A percentile compares a stretch with the other conserved stretches of the same genome.
phyloP scores from a whole-genome alignment of 805 yeast genomes.

The Zygosaccharomyces bailii region DNA sequence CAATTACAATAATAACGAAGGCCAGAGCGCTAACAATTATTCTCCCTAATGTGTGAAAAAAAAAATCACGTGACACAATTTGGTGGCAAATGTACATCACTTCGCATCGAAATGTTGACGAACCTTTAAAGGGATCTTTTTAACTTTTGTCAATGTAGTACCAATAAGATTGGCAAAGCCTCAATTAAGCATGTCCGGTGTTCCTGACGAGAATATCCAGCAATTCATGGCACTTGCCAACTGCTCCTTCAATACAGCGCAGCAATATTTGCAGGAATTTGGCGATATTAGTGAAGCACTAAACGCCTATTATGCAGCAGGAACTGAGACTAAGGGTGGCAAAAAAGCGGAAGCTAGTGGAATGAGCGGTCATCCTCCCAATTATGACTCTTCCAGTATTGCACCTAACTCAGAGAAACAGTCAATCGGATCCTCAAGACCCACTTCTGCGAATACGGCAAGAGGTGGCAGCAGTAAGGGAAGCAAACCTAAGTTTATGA shows the following conservation, averaged over 20 bases:
- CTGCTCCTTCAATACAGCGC: conserved; percentile 39
- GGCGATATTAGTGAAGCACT: conserved; percentile 31
- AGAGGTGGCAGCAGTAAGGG: conserved; percentile 9
- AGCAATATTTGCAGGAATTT: conserved; percentile 36
- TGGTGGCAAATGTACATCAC: background rate
- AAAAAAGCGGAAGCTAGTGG: conserved; percentile 8
- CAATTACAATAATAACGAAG: no score
- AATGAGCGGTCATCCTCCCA: conserved; percentile 3
- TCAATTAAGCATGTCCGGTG: conserved; percentile 12
- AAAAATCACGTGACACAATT: background rate
- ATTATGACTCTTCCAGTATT: background rate
- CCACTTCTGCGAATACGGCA: conserved; percentile 11
- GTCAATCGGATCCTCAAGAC: conserved; percentile 5
- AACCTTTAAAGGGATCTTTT: background rate
- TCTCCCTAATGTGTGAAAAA: no score
- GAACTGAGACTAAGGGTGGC: conserved; percentile 13
- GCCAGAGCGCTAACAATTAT: background rate
- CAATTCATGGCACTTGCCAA: conserved; percentile 41
- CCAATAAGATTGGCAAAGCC: background rate
- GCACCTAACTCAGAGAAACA: conserved; percentile 3
- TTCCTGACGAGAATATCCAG: conserved; percentile 29
- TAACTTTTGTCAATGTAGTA: background rate
- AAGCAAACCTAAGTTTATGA: conserved; percentile 36
- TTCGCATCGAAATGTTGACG: background rate
- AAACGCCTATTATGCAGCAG: conserved; percentile 29